Percentiles rank a stretch among this genome's conserved stretches.
Conservation (phyloP, 768 basidiomycete species). For the Leccinellum rugosiceps region DNA sequence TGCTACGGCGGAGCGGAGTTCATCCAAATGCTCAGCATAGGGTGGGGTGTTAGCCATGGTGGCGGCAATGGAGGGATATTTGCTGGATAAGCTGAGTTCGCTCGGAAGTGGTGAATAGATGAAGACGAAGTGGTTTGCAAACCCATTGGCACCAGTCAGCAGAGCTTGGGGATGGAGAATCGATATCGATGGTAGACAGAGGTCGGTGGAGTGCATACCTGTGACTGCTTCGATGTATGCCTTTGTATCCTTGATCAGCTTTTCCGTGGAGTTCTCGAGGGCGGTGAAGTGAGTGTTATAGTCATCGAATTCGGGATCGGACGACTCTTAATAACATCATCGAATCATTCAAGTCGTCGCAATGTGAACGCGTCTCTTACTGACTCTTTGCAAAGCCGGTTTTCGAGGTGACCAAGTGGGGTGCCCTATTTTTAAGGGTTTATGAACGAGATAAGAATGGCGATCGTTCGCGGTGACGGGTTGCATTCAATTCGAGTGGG, state of each 20-base stretch:
- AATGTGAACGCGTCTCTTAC: constrained; percentile 20
- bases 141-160: constrained; percentile 62
- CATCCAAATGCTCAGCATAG: constrained; percentile 76
- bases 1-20: constrained; percentile 69
- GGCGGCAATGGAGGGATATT: constrained; percentile 71
- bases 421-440: constrained; percentile 55
- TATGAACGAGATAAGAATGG: constrained; percentile 1
- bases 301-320: constrained; percentile 89
- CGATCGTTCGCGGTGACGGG: constrained; percentile 5
- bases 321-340: constrained; percentile 51
- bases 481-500: not conserved
- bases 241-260: constrained; percentile 89
- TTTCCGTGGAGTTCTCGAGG: constrained; percentile 81
- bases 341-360: not conserved
- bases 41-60: constrained; percentile 76
- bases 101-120: constrained; percentile 65
- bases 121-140: constrained; percentile 58
- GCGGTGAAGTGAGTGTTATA: constrained; percentile 72
- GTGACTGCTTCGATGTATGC: constrained; percentile 81
- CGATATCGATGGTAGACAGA: not conserved
- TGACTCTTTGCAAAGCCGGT: constrained; percentile 93
- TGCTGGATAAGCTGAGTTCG: constrained; percentile 77
- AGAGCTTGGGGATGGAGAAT: constrained; percentile 42
- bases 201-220: constrained; percentile 35
- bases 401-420: constrained; percentile 83